These are phyloP conservation scores for Starmera quercuum DNA, from an alignment of 805 yeast species.

Conservation along the genomic window DNA sequence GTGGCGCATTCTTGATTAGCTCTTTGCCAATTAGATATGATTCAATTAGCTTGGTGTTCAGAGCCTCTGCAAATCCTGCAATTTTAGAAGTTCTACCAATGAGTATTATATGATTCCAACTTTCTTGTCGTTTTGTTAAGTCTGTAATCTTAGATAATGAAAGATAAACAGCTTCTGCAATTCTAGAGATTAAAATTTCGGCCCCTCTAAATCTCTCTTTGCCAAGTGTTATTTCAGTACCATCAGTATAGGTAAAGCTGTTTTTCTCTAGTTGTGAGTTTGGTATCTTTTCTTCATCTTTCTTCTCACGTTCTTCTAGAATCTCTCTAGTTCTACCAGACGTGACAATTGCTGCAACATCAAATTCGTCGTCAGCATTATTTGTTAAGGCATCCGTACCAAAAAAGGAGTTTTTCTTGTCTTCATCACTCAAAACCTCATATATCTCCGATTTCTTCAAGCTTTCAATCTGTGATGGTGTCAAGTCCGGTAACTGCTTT, in stretches of 20 bases:
- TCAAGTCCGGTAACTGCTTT: constrained; percentile 50
- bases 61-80: constrained; percentile 67
- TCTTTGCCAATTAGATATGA: constrained; percentile 41
- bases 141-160: constrained; percentile 56
- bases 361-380: constrained; percentile 68
- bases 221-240: constrained; percentile 63
- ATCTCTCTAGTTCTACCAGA: constrained; percentile 69
- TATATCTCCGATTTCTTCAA: constrained; percentile 69
- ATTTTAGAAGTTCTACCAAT: constrained; percentile 74
- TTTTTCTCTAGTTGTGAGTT: constrained; percentile 74
- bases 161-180: constrained; percentile 47
- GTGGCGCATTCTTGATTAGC: constrained; percentile 20
- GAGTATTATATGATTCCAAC: constrained; percentile 77
- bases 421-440: constrained; percentile 72
- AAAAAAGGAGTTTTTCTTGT: constrained; percentile 51
- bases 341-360: constrained; percentile 84
- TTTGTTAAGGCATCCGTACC: constrained; percentile 41
- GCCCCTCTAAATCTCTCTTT: constrained; percentile 85
- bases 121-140: constrained; percentile 63
- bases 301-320: constrained; percentile 53
- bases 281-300: constrained; percentile 29
- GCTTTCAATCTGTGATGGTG: constrained; percentile 54
- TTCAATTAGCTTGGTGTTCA: constrained; percentile 49
- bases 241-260: constrained; percentile 52
- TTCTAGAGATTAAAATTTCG: constrained; percentile 43